phyloP scores from a whole-genome alignment of 2,329 filamentous ascomycete species.

The Xylariaceae sp. region DNA sequence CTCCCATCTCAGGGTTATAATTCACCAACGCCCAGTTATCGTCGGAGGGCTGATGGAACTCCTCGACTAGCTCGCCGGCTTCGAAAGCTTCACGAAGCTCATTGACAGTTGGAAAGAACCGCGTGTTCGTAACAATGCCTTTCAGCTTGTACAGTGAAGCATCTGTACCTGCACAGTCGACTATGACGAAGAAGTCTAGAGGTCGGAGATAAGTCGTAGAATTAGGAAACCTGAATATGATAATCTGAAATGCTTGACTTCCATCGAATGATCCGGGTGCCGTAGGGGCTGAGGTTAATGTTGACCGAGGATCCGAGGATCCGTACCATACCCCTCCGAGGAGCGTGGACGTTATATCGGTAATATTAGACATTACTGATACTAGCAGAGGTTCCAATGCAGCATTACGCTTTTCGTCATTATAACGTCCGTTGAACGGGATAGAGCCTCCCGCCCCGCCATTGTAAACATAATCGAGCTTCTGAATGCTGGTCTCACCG shows the following conservation, averaged over 20 bases:
- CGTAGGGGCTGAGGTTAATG: constrained; percentile 37
- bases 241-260: constrained; percentile 41
- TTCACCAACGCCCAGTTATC: constrained; percentile 41
- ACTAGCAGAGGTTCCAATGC: constrained; percentile 42
- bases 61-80: constrained; percentile 40
- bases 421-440: constrained; percentile 40
- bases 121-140: constrained; percentile 45
- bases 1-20: constrained; percentile 35
- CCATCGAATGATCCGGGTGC: constrained; percentile 46
- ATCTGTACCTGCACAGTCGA: constrained; percentile 49
- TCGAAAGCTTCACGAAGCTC: constrained; percentile 43
- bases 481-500: constrained; percentile 40
- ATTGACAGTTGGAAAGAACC: constrained; percentile 40
- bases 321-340: constrained; percentile 42
- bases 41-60: constrained; percentile 39
- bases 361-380: constrained; percentile 47
- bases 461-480: constrained; percentile 48
- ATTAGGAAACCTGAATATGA: constrained; percentile 47
- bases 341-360: constrained; percentile 47
- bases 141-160: constrained; percentile 45
- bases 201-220: constrained; percentile 45
- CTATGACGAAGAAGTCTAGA: constrained; percentile 48
- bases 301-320: constrained; percentile 33
- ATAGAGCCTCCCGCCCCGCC: constrained; percentile 43
- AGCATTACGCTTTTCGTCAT: constrained; percentile 35